Base-by-base conservation (phyloP, 352 stramenopile species). In the Pythium guiyangense region DNA sequence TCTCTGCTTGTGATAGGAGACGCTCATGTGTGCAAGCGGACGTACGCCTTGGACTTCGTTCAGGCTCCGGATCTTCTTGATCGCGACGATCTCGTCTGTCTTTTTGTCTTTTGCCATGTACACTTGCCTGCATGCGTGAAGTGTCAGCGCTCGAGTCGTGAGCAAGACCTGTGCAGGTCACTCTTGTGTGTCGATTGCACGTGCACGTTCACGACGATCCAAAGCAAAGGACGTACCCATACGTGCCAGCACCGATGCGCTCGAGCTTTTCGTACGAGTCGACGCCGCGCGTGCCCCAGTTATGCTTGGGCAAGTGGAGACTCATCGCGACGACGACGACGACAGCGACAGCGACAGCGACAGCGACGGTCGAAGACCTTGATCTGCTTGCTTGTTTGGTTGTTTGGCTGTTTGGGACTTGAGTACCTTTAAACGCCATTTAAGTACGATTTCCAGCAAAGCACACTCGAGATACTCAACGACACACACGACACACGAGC, bases 11-110 rank as follows among this genome's bases (percentile, higher is more conserved):
- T n/a, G n/a, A n/a, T n/a, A n/a, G n/a, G n/a, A n/a, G n/a, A n/a
- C n/a, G n/a, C n/a, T n/a, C n/a, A n/a, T n/a, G n/a, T n/a, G n/a
- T n/a, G n/a, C n/a, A n/a, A 14, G 14, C 17, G 44, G 3, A 86
- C 73, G 67, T 55, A 95, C 83, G 57, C 86, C 86, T 52, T 95
- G 86, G 27, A 95, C 82, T 88, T 95, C 86, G 44, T 96, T 96
- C 9, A 94, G 71, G 53, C 84, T 96, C 44, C 86, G 84, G 64
- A 96, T 96, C 64, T 96, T 96, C 73, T 96, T 96, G 57, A 96
- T 90, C n/a, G 86, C 86, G 11, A 96, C 86, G n/a, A 94, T 68
- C 44, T 96, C 82, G 29, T 78, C 75, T 37, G 82, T 93, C 27
- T 70, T 62, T 60, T 91, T 93, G 66, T 96, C 81, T 63, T 91